Evolutionary conservation across 2,329 filamentous ascomycete species (phyloP), one percentile per base, ranked within the genome.

Genomic region (Ophioceras dolichostomum): DNA sequence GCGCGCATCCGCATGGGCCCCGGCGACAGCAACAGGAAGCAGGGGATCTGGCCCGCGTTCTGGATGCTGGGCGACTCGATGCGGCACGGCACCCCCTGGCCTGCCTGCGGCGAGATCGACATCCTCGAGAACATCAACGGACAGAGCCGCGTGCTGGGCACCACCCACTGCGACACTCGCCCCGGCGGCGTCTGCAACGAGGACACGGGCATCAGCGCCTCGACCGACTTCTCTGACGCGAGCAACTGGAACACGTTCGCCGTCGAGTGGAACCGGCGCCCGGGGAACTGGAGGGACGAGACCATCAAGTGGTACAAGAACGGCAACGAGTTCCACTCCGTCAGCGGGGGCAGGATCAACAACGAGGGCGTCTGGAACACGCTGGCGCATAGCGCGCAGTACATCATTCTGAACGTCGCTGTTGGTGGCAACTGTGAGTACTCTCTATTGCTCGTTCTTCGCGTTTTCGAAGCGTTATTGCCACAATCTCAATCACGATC

Each of bases 1-100:
- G 60, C 63, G 4, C 50, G 51, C 18, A 53, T 75, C 32, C 62
- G 67, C 26, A 57, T 73, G 33, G 72, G 67, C 10, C 47, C 47
- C 41, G 63, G 63, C 50, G 30, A 50, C 1, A 26, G 38, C 14
- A 34, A 36, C 16, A 49, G 51, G 31, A 68, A 72, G 52, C 59
- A 71, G 45, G 72, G 72, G 4, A 58, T 75, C 35, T 76, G 70
- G 71, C 70, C 71, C 0, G 71, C 71, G 1, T 74, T 74, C 47
- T 76, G 70, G 70, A 57, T 73, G 42, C 58, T 75, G 13, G 70
- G 71, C 29, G 60, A 72, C 35, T 50, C 61, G 10, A 56, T 67
- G 38, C 63, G 66, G 19, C 55, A 62, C 32, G 68, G 67, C 8
- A 62, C 58, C 1, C 26, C 46, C 12, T 76, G 72, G 72, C 72